Evolutionary conservation across 345 rosid species (phyloP).

Genomic region (Salix viminalis): DNA sequence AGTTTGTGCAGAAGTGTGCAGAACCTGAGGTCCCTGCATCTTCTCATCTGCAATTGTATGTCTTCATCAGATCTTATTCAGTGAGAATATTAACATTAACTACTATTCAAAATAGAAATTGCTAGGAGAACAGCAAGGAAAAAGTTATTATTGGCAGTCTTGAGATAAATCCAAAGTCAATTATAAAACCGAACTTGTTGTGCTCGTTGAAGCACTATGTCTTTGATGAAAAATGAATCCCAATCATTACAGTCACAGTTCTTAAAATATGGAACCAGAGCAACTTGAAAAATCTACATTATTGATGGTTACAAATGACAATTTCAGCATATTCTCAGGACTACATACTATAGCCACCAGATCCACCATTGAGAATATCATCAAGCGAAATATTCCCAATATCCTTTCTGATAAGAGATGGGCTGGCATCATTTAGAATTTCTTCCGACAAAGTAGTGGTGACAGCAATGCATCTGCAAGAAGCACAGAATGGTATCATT

Average conservation of each 20-base stretch:
- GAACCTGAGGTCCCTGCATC: conserved; percentile 38
- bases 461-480: conserved; percentile 86
- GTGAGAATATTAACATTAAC: conserved; percentile 6
- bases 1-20: conserved; percentile 31
- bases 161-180: conserved; percentile 9
- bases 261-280: conserved; percentile 8
- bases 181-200: conserved; percentile 3
- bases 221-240: conserved; percentile 12
- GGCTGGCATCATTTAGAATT: conserved; percentile 54
- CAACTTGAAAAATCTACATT: conserved; percentile 25
- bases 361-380: conserved; percentile 87
- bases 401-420: conserved; percentile 66
- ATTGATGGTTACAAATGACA: conserved; percentile 34
- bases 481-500: conserved; percentile 13
- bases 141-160: conserved; percentile 3
- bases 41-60: conserved; percentile 46
- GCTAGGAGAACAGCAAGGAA: conserved; percentile 14
- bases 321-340: conserved; percentile 37
- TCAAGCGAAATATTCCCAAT: conserved; percentile 69
- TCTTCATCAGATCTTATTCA: conserved; percentile 26
- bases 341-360: conserved; percentile 73
- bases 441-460: conserved; percentile 77
- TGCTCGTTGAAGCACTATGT: conserved; percentile 2
- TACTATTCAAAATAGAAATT: conserved; percentile 11
- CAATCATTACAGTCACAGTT: conserved; percentile 30